These are phyloP conservation scores for Licmophora abbreviata DNA, from an alignment of 108 stramenopile species.

Conservation along the genomic window DNA sequence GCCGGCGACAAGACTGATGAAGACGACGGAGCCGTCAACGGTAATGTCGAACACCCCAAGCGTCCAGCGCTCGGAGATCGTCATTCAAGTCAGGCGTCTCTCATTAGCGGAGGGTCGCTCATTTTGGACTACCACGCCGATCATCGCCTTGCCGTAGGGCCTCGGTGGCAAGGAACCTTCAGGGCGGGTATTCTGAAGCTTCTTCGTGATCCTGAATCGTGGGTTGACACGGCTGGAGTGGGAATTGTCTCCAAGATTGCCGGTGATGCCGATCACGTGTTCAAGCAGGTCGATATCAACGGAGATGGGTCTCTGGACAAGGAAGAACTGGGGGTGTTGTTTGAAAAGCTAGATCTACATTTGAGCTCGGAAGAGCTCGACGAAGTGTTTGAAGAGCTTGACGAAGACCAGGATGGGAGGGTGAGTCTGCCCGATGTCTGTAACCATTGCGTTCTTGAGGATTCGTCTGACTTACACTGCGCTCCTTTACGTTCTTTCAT, in stretches of 20 bases:
- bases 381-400: slow-evolving; percentile 27
- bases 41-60: no score
- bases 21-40: background rate
- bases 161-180: slow-evolving; percentile 30
- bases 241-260: slow-evolving; percentile 36
- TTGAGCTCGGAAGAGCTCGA: slow-evolving; percentile 19
- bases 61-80: background rate
- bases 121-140: background rate
- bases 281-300: slow-evolving; percentile 26
- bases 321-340: slow-evolving; percentile 35
- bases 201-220: slow-evolving; percentile 20
- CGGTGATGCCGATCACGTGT: slow-evolving; percentile 36
- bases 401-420: slow-evolving; percentile 33
- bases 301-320: slow-evolving; percentile 34
- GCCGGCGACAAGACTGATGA: background rate
- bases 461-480: background rate
- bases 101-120: background rate
- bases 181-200: slow-evolving; percentile 38
- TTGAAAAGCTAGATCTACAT: slow-evolving; percentile 20
- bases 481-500: background rate
- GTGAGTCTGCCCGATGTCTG: slow-evolving; percentile 21
- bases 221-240: slow-evolving; percentile 32
- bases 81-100: background rate
- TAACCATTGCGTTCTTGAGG: background rate
- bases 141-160: background rate